Evolutionary conservation across 495 filamentous ascomycete species (phyloP), one percentile per base, ranked within the genome.

Genomic region (Xylaria curta): DNA sequence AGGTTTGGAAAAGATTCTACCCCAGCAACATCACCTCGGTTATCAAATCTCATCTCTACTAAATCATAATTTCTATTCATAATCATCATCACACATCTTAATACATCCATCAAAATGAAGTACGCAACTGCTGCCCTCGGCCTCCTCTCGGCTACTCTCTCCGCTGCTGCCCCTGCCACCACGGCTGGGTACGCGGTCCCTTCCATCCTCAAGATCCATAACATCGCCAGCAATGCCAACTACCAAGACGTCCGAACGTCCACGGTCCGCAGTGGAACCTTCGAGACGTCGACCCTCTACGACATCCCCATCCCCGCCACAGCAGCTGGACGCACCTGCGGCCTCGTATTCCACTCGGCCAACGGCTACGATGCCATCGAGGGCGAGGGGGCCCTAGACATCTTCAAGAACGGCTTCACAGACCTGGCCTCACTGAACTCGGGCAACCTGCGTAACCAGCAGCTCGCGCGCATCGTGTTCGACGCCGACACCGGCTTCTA

Each of bases 101-200:
- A 66, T 31, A n/a, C 59, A n/a, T 59, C 33, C 36, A 66, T 66
- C 73, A 79, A 75, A 70, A 81, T 81, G 80, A 72, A 78, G 71
- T 79, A 67, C 73, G 51, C 75, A 15, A 74, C 75, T 28, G 62
- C 70, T 51, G 61, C 72, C 72, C 70, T 78, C 58, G 51, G 66
- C 40, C 74, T 77, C 28, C 46, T 76, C 47, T 73, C 79, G 10
- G 75, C 77, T 24, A 75, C 78, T 53, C 61, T 78, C 66, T 61
- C 75, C n/a, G 68, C 74, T 21, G 76, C 76, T 15, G 75, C 76
- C 42, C 76, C 75, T 2, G 69, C 75, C 64, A 38, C 69, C 64
- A 72, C 42, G 10, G 49, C 49, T 0, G 73, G 73, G 53, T 77
- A 74, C 68, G 70, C 71, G 5, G 75, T 76, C 1, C 77, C 77